Conservation (phyloP, 2,329 filamentous ascomycete genomes). For the Exserohilum rostratum region DNA sequence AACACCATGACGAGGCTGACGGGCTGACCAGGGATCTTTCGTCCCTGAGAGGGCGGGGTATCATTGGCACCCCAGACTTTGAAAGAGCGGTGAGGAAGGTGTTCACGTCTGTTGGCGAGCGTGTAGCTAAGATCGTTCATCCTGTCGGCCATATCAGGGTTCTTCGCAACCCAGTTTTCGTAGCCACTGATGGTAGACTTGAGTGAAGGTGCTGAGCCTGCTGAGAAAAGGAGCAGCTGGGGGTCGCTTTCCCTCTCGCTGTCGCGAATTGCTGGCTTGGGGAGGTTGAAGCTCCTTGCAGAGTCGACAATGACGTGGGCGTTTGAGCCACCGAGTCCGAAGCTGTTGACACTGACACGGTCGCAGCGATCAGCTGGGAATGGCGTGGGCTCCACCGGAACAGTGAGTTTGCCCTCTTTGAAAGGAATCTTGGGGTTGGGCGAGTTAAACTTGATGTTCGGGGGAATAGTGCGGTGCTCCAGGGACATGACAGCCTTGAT, state of each 20-base stretch:
- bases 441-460: conserved; percentile 26
- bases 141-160: not conserved
- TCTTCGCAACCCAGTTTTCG: not conserved
- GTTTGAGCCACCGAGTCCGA: conserved; percentile 21
- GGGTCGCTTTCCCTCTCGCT: not conserved
- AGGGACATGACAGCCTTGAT: conserved; percentile 49
- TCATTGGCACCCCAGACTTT: not conserved
- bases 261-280: not conserved
- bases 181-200: conserved; percentile 1
- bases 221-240: conserved; percentile 25
- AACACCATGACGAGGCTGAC: conserved; percentile 24
- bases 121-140: conserved; percentile 22
- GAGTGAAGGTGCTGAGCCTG: conserved; percentile 20
- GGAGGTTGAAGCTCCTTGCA: not conserved
- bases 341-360: conserved; percentile 20
- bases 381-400: conserved; percentile 13
- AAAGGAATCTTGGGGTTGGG: conserved; percentile 25
- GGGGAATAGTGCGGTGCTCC: conserved; percentile 42
- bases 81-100: conserved; percentile 18
- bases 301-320: conserved; percentile 23
- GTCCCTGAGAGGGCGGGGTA: not conserved
- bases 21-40: not conserved
- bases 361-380: conserved; percentile 12
- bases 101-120: conserved; percentile 15
- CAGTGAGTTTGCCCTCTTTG: conserved; percentile 10